Conservation (phyloP, 2,329 filamentous ascomycete species). For the Sclerotinia minor region DNA sequence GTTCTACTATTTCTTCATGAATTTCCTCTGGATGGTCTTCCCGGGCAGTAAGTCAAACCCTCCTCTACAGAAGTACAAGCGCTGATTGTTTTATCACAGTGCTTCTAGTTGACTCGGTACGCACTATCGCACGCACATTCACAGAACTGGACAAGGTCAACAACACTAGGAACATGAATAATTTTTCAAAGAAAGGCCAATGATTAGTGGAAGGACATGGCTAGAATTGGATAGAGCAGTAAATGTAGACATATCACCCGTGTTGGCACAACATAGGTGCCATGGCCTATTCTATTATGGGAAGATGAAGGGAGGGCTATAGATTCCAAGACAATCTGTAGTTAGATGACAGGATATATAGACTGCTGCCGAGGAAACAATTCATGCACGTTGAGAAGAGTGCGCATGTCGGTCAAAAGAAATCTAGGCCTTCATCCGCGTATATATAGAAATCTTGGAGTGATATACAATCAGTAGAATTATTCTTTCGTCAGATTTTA, state of each 20-base stretch:
- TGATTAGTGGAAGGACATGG: neutral
- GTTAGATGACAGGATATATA: neutral
- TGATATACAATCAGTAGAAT: neutral
- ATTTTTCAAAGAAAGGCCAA: slow-evolving; percentile 15
- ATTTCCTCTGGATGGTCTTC: slow-evolving; percentile 60
- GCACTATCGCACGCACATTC: slow-evolving; percentile 43
- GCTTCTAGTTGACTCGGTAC: slow-evolving; percentile 44
- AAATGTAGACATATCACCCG: neutral
- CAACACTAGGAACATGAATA: slow-evolving; percentile 5
- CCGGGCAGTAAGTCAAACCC: slow-evolving; percentile 50
- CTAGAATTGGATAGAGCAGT: neutral
- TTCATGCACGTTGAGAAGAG: slow-evolving; percentile 7
- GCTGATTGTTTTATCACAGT: slow-evolving; percentile 27
- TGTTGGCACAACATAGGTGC: neutral
- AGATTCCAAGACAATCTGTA: neutral
- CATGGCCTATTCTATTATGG: neutral
- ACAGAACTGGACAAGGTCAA: slow-evolving; percentile 39
- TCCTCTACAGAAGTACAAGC: neutral
- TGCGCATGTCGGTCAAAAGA: neutral
- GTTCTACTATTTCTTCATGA: slow-evolving; percentile 63
- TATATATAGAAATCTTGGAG: neutral
- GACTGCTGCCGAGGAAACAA: neutral
- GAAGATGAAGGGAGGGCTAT: neutral
- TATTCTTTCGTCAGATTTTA: neutral
- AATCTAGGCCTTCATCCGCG: neutral